Percentiles rank a stretch among this genome's conserved stretches.
Evolutionary conservation across 2,329 filamentous ascomycete species (phyloP).

Genomic region (Aspergillus glaucus): DNA sequence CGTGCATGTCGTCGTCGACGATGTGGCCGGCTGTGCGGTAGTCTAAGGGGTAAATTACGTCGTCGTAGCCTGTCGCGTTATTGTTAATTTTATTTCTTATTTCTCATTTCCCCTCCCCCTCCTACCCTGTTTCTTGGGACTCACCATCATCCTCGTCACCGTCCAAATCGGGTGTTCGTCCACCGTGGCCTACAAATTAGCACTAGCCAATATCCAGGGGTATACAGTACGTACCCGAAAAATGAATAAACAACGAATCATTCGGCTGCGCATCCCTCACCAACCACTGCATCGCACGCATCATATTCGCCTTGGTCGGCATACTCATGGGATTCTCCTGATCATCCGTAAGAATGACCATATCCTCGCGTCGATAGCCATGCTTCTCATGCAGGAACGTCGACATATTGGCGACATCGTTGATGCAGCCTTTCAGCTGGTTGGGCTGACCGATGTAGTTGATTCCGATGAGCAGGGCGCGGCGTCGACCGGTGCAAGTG

Average conservation of each 20-base stretch:
- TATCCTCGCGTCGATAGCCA: constrained; percentile 88
- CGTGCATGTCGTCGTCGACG: constrained; percentile 72
- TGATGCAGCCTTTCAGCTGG: constrained; percentile 86
- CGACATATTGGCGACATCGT: constrained; percentile 96
- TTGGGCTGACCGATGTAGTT: constrained; percentile 93
- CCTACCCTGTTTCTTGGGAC: too few relatives aligned
- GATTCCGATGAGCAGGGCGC: constrained; percentile 87
- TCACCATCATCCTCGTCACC: constrained; percentile 66
- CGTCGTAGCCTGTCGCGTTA: constrained; percentile 51
- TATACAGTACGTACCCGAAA: constrained; percentile 61
- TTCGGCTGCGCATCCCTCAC: constrained; percentile 88
- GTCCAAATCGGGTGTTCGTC: constrained; percentile 65
- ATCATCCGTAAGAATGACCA: constrained; percentile 94
- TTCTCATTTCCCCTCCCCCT: neutral
- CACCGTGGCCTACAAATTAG: constrained; percentile 57
- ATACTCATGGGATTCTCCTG: constrained; percentile 96
- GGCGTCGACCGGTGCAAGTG: constrained; percentile 77
- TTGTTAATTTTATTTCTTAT: too few relatives aligned
- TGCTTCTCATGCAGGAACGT: constrained; percentile 77
- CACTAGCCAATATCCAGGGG: neutral
- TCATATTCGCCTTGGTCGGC: constrained; percentile 88
- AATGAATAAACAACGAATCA: constrained; percentile 95
- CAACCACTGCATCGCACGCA: constrained; percentile 97
- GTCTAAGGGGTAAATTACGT: constrained; percentile 73
- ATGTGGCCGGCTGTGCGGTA: constrained; percentile 64